These are phyloP conservation scores for Rhizopus microsporus DNA, from an alignment of 371 early-diverging fungal species.

Conservation along the genomic window DNA sequence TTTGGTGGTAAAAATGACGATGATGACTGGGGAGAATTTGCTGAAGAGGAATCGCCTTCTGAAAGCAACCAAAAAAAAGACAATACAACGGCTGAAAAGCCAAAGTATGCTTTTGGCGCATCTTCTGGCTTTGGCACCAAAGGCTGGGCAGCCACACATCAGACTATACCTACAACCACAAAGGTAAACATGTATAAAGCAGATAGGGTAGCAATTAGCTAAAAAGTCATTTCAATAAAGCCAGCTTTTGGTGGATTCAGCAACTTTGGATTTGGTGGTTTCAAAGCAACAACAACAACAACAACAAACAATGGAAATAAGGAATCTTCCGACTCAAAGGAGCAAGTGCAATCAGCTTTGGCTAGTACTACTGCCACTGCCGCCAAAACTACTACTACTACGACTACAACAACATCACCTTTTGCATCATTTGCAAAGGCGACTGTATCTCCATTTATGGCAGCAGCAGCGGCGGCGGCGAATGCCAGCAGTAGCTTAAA, in stretches of 20 bases:
- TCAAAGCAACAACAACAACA: constrained; percentile 11
- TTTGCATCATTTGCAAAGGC: constrained; percentile 47
- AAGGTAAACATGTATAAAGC: constrained; percentile 27
- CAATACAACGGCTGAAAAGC: constrained; percentile 14
- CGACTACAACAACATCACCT: constrained; percentile 15
- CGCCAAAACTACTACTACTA: background rate
- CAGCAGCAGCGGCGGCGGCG: constrained; percentile 31
- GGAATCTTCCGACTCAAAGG: constrained; percentile 8
- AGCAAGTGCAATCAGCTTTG: background rate
- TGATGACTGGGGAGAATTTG: constrained; percentile 51
- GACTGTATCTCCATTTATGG: constrained; percentile 41
- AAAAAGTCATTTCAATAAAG: background rate
- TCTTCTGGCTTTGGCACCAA: constrained; percentile 52
- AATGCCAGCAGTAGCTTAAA: background rate
- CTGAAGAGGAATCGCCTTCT: constrained; percentile 21
- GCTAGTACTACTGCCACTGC: too few species aligned
- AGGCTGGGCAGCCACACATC: constrained; percentile 38
- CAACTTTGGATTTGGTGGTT: constrained; percentile 24
- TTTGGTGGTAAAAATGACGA: constrained; percentile 38
- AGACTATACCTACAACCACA: constrained; percentile 33
- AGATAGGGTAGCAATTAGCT: background rate
- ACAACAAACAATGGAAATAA: background rate
- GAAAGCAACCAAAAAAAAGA: constrained; percentile 14
- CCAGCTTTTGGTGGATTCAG: constrained; percentile 36
- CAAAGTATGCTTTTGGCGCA: constrained; percentile 50